Conservation (phyloP, 345 rosid species). For the Populus tremula region DNA sequence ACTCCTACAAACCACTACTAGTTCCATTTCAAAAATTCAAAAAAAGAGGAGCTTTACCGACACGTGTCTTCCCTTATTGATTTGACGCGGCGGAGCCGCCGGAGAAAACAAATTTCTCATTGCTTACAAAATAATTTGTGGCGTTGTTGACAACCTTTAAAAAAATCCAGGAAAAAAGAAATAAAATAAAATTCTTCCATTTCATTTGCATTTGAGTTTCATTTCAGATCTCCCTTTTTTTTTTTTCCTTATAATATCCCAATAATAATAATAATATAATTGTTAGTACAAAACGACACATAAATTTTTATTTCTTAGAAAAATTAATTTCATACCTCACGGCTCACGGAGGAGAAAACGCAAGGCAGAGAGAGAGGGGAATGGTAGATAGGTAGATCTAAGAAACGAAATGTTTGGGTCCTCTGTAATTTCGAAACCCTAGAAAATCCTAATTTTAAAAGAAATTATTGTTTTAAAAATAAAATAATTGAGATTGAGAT, state of each 20-base stretch:
- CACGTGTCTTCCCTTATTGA: slow-evolving; percentile 27
- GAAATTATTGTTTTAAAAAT: neutral
- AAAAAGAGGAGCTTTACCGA: neutral
- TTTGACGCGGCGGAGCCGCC: slow-evolving; percentile 50
- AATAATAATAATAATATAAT: neutral
- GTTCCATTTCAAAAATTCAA: neutral
- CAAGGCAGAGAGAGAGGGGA: neutral
- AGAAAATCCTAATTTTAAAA: neutral
- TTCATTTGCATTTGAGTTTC: slow-evolving; percentile 46
- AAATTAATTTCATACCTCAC: neutral
- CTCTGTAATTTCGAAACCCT: neutral
- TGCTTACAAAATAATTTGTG: slow-evolving; percentile 2
- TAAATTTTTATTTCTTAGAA: neutral
- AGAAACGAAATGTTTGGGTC: neutral
- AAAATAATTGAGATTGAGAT: neutral
- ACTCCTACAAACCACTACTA: too few species aligned
- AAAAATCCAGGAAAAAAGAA: neutral
- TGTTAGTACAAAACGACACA: too few species aligned
- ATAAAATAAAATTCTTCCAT: slow-evolving; percentile 12
- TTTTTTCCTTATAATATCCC: neutral
- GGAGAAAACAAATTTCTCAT: slow-evolving; percentile 12
- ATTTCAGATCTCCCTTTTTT: slow-evolving; percentile 15
- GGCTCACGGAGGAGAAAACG: neutral
- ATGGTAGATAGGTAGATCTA: neutral
- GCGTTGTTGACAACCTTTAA: neutral